Evolutionary conservation across 495 filamentous ascomycete species (phyloP), one percentile per base, ranked within the genome.

Genomic region (Hypoxylon fragiforme): DNA sequence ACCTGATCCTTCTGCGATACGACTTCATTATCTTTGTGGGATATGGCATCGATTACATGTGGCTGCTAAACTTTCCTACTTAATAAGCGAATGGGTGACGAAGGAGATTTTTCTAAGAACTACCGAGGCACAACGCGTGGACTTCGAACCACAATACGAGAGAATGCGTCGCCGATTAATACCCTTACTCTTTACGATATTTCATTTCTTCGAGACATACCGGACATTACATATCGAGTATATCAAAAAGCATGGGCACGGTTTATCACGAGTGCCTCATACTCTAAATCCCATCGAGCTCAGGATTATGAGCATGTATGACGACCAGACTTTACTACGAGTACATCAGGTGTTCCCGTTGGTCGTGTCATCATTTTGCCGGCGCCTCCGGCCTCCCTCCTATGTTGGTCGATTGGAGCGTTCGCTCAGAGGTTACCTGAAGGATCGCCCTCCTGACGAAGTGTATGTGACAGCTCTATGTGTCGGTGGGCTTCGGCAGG

Each of bases 171-270:
- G 78, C 22, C 76, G 80, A 36, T 63, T 83, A 24, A 75, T 81
- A 32, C 80, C 80, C 2, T 49, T 79, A 16, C 65, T 83, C 11
- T 81, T 83, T 41, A 80, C 80, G 12, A 62, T 81, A 30, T 81
- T 81, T 53, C 80, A 83, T 61, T 83, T 83, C 60, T 83, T 83
- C 58, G 80, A 83, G 56, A 78, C 71, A 3, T 81, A 80, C 55
- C 77, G 80, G 43, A 69, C 73, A 34, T 69, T 79, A n/a, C 79
- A 83, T 57, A 63, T 80, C 14, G 60, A 77, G 43, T 80, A 79
- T 51, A 71, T 83, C 19, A 64, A 64, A 16, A 68, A 76, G 26
- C 62, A 74, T 36, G 74, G 74, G 0, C 60, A 72, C 22, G 75
- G 76, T 0, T 52, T 79, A 20, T 54, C 44, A 34, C 54, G 14